Conservation (phyloP, 768 basidiomycete genomes). For the Boletus eberwhitei region DNA sequence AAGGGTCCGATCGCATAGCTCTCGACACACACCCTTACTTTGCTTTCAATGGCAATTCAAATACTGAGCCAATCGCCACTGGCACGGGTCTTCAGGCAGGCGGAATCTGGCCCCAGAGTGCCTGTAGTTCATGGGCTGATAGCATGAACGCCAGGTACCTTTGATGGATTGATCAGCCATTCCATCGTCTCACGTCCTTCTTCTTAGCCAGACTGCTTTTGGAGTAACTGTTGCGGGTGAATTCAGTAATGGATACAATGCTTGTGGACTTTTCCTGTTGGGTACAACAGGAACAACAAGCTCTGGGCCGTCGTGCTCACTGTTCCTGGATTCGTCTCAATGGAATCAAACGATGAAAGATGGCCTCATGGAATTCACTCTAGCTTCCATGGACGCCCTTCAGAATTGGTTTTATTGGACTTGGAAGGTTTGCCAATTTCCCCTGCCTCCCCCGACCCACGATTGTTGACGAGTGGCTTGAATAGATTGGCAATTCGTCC, state of each 20-base stretch:
- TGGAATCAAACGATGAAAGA: constrained; percentile 52
- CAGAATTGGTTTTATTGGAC: constrained; percentile 77
- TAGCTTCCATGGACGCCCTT: constrained; percentile 64
- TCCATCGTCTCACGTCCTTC: background rate
- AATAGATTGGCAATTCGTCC: constrained; percentile 55
- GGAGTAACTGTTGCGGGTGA: constrained; percentile 77
- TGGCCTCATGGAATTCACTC: constrained; percentile 48
- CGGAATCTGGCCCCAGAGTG: constrained; percentile 45
- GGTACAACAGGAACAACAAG: constrained; percentile 28
- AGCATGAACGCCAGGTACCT: constrained; percentile 44
- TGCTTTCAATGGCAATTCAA: constrained; percentile 46
- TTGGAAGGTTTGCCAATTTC: constrained; percentile 51
- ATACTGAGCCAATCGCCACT: constrained; percentile 32
- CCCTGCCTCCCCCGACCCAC: background rate
- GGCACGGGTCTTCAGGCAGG: constrained; percentile 34
- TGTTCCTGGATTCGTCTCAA: constrained; percentile 47
- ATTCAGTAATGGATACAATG: constrained; percentile 65
- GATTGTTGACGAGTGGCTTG: background rate
- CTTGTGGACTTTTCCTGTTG: constrained; percentile 56
- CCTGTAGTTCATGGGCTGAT: constrained; percentile 59
- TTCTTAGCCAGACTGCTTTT: constrained; percentile 46
- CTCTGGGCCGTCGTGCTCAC: constrained; percentile 36
- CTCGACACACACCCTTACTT: constrained; percentile 72
- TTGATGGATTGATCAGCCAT: background rate
- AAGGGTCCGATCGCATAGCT: constrained; percentile 58